Evolutionary conservation across 2,329 filamentous ascomycete species (phyloP).

Genomic region (Colletotrichum sp.): DNA sequence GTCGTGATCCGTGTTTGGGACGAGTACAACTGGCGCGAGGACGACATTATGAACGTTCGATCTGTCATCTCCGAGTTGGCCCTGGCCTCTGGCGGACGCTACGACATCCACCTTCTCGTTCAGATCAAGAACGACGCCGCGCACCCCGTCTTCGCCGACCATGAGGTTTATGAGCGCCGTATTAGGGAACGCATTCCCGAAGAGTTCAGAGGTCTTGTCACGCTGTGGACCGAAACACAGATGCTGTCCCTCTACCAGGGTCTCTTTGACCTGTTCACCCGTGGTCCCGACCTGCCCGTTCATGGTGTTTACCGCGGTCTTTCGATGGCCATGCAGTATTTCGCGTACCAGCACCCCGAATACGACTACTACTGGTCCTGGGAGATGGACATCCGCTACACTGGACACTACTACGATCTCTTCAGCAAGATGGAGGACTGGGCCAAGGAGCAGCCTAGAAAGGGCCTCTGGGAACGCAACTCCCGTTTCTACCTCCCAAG

Average conservation of each 20-base stretch:
- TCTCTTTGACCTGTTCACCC: conserved; percentile 76
- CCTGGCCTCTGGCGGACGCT: conserved; percentile 82
- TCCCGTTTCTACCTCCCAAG: conserved; percentile 78
- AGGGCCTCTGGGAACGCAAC: conserved; percentile 83
- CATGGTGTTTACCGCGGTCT: conserved; percentile 93
- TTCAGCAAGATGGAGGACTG: conserved; percentile 73
- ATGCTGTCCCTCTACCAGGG: conserved; percentile 92
- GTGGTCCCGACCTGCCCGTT: conserved; percentile 73
- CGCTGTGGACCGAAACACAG: conserved; percentile 91
- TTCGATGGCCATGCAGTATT: conserved; percentile 94
- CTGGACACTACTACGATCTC: conserved; percentile 82
- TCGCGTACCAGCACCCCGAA: conserved; percentile 85
- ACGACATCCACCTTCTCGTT: conserved; percentile 84
- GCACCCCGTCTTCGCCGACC: conserved; percentile 80
- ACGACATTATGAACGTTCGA: conserved; percentile 82
- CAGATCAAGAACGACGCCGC: conserved; percentile 80
- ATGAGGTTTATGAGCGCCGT: conserved; percentile 69
- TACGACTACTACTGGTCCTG: conserved; percentile 95
- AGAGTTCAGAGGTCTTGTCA: conserved; percentile 89
- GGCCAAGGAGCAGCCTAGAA: conserved; percentile 76
- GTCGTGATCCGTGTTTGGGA: conserved; percentile 85
- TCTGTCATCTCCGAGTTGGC: conserved; percentile 84
- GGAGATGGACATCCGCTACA: conserved; percentile 94
- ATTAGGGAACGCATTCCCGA: conserved; percentile 74
- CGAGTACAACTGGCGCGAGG: conserved; percentile 77